Conservation (phyloP, 1,284 basidiomycete species). For the Polyporus tsugae region DNA sequence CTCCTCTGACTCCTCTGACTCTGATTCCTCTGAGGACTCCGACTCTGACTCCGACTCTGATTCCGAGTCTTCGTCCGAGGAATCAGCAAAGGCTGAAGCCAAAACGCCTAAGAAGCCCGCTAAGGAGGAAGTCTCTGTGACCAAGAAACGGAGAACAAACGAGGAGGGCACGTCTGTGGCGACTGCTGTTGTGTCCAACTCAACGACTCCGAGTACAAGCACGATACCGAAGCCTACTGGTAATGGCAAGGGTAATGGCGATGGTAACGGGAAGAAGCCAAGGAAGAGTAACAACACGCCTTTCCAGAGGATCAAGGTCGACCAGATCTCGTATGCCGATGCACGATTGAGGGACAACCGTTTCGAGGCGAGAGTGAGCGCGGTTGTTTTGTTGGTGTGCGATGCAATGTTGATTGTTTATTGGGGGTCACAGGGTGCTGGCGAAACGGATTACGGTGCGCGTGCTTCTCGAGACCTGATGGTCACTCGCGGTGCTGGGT, state of each 20-base stretch:
- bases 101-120: constrained; percentile 11
- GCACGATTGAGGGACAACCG: constrained; percentile 80
- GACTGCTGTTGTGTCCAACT: constrained; percentile 45
- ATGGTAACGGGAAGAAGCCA: constrained; percentile 41
- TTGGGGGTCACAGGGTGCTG: constrained; percentile 56
- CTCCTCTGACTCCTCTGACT: constrained; percentile 29
- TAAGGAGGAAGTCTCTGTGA: constrained; percentile 42
- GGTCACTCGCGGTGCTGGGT: constrained; percentile 92
- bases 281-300: constrained; percentile 63
- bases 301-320: constrained; percentile 86
- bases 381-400: constrained; percentile 14
- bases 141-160: constrained; percentile 68
- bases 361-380: constrained; percentile 81
- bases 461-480: constrained; percentile 89
- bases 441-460: constrained; percentile 86
- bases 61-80: constrained; percentile 28
- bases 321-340: constrained; percentile 64
- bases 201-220: constrained; percentile 18
- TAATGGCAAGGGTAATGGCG: constrained; percentile 23
- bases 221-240: constrained; percentile 23
- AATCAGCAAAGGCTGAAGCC: constrained; percentile 24
- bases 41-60: constrained; percentile 23
- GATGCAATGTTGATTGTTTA: constrained; percentile 19
- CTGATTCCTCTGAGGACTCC: constrained; percentile 36
- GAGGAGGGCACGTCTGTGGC: constrained; percentile 58